Base-by-base conservation (phyloP, 345 rosid species). In the Eucalyptus erythrocorys region DNA sequence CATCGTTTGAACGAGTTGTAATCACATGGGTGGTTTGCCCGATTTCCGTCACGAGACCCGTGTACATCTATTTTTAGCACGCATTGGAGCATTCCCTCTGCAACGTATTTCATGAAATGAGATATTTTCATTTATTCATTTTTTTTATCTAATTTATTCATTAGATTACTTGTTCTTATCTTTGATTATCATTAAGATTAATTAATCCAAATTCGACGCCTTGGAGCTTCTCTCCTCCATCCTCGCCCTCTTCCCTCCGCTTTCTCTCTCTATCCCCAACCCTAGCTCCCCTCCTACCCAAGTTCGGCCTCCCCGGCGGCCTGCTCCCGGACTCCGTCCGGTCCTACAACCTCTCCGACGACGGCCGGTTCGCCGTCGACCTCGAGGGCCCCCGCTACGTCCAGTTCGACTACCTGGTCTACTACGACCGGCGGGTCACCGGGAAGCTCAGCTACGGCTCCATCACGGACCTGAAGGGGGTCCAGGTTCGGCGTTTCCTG, bases 221-320 rank as follows among this genome's bases (percentile, higher is more conserved):
- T 8, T 22, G 1, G 22, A 50, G 53, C 53, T 50, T 50, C 22
- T 15, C 17, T 64, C 71, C 79, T 66, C 42, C 79, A 37, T 66
- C 42, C 6, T 66, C 42, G 79, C 2, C 12, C 40, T 10, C 81
- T 11, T 34, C 45, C 43, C 45, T 34, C 7, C 13, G 11, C 40
- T 37, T 34, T 71, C 43, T 17, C 43, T 71, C 43, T 10, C 26
- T 19, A 50, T 50, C 8, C 53, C 53, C 17, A 15, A 8, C 79
- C 79, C 79, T 71, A 66, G 3, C 91, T 37, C 81, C 93, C 30
- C 89, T 96, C 94, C 96, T 96, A 76, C 96, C 98, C 30, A 87
- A 94, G 87, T 96, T 80, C 94, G 97, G 99, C 87, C 99, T 97
- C 92, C 99, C 99, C 10, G 89, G 93, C 64, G 99, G 99, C 0